phyloP scores from a whole-genome alignment of 495 filamentous ascomycete genomes.

The Penicillium manginii region DNA sequence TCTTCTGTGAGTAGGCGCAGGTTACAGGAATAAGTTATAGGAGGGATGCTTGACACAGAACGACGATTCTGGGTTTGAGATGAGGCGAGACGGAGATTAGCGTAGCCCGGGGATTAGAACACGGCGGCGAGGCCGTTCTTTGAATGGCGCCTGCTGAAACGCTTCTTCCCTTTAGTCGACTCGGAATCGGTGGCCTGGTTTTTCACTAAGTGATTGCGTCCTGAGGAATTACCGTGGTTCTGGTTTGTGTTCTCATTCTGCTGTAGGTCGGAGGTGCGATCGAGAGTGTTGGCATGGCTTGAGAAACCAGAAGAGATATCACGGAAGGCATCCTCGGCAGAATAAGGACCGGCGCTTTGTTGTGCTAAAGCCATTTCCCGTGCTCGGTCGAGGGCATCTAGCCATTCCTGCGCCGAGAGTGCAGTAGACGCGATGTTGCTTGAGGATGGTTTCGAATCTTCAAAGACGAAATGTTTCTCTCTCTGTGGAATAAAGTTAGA shows the following conservation, averaged over 20 bases:
- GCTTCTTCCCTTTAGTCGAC: constrained; percentile 66
- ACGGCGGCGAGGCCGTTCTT: constrained; percentile 87
- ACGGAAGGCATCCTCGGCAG: constrained; percentile 69
- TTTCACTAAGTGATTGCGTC: constrained; percentile 53
- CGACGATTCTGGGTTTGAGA: background rate
- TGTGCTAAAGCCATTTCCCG: constrained; percentile 79
- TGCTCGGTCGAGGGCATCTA: constrained; percentile 80
- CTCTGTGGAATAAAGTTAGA: constrained; percentile 55
- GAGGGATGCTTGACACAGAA: background rate
- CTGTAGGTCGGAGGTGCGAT: constrained; percentile 49
- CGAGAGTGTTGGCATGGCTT: constrained; percentile 77
- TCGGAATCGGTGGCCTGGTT: constrained; percentile 55
- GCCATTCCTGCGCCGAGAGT: constrained; percentile 77
- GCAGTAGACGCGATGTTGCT: constrained; percentile 49
- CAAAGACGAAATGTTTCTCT: constrained; percentile 90
- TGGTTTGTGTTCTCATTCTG: constrained; percentile 31
- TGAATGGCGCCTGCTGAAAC: constrained; percentile 87
- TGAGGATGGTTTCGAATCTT: constrained; percentile 75
- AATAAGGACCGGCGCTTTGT: constrained; percentile 66
- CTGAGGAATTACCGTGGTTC: constrained; percentile 25
- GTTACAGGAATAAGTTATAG: background rate
- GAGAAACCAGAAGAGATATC: constrained; percentile 73
- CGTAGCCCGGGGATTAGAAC: constrained; percentile 51
- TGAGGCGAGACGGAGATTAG: constrained; percentile 7
- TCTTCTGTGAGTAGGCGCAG: background rate